Base-by-base conservation (phyloP, 164 flowering plant species). In the Vitis labrusca region DNA sequence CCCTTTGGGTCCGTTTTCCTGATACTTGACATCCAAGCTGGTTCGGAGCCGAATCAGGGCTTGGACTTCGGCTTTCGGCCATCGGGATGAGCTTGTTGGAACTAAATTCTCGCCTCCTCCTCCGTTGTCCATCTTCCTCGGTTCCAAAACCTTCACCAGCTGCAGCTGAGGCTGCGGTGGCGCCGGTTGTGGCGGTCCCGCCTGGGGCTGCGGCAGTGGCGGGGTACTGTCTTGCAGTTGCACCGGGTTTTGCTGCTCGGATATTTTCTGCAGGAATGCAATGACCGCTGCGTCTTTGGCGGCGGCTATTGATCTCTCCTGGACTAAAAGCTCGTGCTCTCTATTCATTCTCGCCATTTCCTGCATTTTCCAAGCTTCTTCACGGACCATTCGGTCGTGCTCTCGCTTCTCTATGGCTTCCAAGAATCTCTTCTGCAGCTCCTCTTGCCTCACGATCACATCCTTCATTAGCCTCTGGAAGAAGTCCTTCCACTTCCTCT, bases 61-160 rank as follows among this genome's bases (percentile, higher is more conserved):
- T 54, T 86, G 54, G 0, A 91, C 82, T 52, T 91, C 93, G 1
- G 82, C 75, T 75, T 89, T 91, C 10, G 97, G 97, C 97, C 97
- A 91, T 58, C 97, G 57, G 1, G 93, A 86, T 3, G 91, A 80
- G 72, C 87, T 81, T 10, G 77, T 47, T 1, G 63, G 30, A 12
- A 29, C 17, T 14, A 44, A 49, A 61, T 51, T 78, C 30, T 70
- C 81, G 5, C 7, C 44, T 37, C 44, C 44, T 37, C 44, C 44
- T 1, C 77, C 80, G 12, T 74, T 74, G 52, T 79, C 63, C 12
- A 17, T 29, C 61, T 65, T 74, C 19, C 67, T 44, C 9, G 15
- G 50, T 2, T 74, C 83, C 48, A 71, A 5, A 49, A n/a, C 60
- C 48, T 68, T 76, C 29, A 29, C 8, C n/a, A 23, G 32, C 10